Base-by-base conservation (phyloP, 2,329 filamentous ascomycete species). In the Clarireedia hainanense region DNA sequence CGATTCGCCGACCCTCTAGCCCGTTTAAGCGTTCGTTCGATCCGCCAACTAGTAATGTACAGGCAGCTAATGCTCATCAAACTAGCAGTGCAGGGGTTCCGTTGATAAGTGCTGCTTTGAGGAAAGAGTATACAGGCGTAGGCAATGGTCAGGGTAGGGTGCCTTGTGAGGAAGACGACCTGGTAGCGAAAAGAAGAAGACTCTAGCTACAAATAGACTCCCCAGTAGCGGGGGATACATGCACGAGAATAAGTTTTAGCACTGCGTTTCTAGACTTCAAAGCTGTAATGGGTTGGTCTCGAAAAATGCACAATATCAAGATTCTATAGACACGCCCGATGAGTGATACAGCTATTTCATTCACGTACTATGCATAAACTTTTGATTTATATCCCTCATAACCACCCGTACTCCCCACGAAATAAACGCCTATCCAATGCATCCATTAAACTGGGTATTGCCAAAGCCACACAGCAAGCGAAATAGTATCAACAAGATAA, bases 361-460 rank as follows among this genome's bases (percentile, higher is more conserved):
- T 42, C 39, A 42, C 39, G 5, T 15, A 42, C 20, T 23, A 26
- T 47, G 43, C 14, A 47, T 47, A 47, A 45, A 43, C 14, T 12
- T 26, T 55, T 50, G 5, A 42, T 45, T 12, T 17, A 26, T 27
- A 9, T 50, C 6, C 27, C 27, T 30, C 30, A 34, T 34, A 14
- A 34, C 30, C 34, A 50, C 15, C 52, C n/a, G 27, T 26, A 55
- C 47, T 50, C 47, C 52, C 12, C 30, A 30, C 15, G 9, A 20
- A 27, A 6, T 15, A 12, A 55, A 47, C 52, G 47, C 52, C 52
- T 54, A 55, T 50, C 27, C 47, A 27, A 27, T 50, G 30, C 47
- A 55, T 55, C 52, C 17, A 20, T 23, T 6, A 47, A 55, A 39
- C 26, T 37, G 52, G 47, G 52, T 55, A 50, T 55, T 55, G 47